Conservation (phyloP, 306 rosid species). For the Fagus sylvatica region DNA sequence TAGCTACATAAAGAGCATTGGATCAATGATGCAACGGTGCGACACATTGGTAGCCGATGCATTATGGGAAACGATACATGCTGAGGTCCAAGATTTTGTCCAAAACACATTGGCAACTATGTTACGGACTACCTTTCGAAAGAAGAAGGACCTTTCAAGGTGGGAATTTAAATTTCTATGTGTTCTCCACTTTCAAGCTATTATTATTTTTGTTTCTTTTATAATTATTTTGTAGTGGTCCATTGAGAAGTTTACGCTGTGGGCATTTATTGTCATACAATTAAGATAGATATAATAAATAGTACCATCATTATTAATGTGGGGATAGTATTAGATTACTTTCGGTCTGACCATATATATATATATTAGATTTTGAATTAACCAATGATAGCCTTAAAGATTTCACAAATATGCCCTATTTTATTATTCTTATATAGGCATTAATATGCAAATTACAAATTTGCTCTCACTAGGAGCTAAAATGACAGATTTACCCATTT, state of each 20-base stretch:
- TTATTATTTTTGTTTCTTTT: conserved; percentile 4
- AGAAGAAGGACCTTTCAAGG: conserved; percentile 98
- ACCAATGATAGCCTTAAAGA: no score
- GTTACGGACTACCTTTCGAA: conserved; percentile 91
- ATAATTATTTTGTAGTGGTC: not conserved
- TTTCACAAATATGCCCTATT: no score
- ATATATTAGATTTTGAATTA: no score
- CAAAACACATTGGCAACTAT: conserved; percentile 92
- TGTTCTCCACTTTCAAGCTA: conserved; percentile 14
- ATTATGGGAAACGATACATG: conserved; percentile 97
- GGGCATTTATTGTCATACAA: no score
- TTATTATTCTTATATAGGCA: no score
- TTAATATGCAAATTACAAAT: no score
- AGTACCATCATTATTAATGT: no score
- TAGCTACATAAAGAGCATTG: conserved; percentile 93
- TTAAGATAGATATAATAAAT: no score
- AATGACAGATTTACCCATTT: no score
- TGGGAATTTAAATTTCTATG: conserved; percentile 29
- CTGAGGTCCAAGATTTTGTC: conserved; percentile 99
- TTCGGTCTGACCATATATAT: no score
- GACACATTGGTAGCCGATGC: conserved; percentile 97
- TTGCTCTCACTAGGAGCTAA: no score
- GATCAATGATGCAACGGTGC: conserved; percentile 92
- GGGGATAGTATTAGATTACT: no score
- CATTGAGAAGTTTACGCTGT: not conserved